Base-by-base conservation (phyloP, 176 grass and related monocot genomes). In the Oryza brachyantha region DNA sequence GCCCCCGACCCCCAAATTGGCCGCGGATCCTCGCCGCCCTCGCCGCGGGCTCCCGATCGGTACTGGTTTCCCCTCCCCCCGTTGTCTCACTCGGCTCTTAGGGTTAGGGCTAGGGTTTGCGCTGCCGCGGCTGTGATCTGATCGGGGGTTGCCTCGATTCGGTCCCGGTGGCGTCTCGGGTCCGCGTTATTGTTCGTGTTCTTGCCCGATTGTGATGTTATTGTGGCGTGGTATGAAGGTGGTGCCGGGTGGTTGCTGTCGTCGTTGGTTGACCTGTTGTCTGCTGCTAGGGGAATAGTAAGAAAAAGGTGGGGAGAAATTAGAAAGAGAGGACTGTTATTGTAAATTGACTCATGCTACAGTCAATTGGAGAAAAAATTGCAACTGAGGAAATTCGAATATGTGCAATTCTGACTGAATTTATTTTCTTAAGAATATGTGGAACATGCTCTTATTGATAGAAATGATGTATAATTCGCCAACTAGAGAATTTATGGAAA, bases 101-200 rank as follows among this genome's bases (percentile, higher is more conserved):
- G 88, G 79, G 43, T 90, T 83, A 90, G 88, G 88, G 84, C 8
- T 57, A 57, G 52, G 52, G 52, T 61, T 61, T 61, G 55, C 7
- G 24, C 0, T 9, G 7, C 24, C 55, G 1, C 28, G 14, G 7
- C 7, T 59, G 35, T 34, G 22, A 41, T 61, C 35, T 41, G 22
- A 29, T 41, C 41, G 5, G 13, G 24, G 2, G 28, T 42, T 21
- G 35, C 5, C 13, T 19, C 19, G 36, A 29, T 76, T 76, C 13
- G 8, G 16, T 57, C 52, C 10, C 10, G 22, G 7, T 3, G n/a
- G 10, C 29, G 73, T 42, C 27, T 8, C 35, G 7, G 22, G 24
- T 1, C 29, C 17, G 3, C 13, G 24, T 2, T 17, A 17, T 25
- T 12, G 73, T 17, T 61, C 41, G 24, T 60, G n/a, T 11, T 61